phyloP scores from a whole-genome alignment of 192 early-diverging fungal genomes.

The Spizellomyces punctatus region DNA sequence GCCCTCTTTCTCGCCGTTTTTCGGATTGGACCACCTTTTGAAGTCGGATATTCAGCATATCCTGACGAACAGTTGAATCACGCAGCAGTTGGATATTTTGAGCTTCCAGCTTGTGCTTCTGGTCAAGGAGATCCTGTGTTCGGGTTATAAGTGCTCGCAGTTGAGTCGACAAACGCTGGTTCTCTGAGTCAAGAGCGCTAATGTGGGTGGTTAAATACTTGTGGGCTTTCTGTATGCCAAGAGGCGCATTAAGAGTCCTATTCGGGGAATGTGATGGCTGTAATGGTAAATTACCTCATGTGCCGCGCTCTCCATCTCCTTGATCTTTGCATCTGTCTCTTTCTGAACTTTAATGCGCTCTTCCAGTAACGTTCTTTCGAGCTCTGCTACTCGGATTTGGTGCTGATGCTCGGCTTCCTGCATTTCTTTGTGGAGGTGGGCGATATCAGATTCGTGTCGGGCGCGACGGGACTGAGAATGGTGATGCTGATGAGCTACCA shows the following conservation, averaged over 20 bases:
- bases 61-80: conserved; percentile 39
- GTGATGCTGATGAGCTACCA: neutral
- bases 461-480: conserved; percentile 39
- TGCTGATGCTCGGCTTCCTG: conserved; percentile 45
- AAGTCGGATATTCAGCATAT: conserved; percentile 44
- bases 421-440: conserved; percentile 45
- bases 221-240: conserved; percentile 37
- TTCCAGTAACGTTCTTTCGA: conserved; percentile 51
- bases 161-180: conserved; percentile 42
- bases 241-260: neutral
- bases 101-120: conserved; percentile 39
- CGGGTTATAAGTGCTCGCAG: conserved; percentile 32
- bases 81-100: conserved; percentile 47
- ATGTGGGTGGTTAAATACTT: conserved; percentile 51
- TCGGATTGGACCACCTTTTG: conserved; percentile 31
- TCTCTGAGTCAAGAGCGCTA: conserved; percentile 44
- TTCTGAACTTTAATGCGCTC: conserved; percentile 54
- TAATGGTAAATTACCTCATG: conserved; percentile 37
- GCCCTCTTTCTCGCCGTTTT: conserved; percentile 11
- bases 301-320: conserved; percentile 54
- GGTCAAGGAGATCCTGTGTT: conserved; percentile 39
- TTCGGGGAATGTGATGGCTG: neutral
- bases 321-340: conserved; percentile 54
- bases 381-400: conserved; percentile 28
- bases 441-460: conserved; percentile 43